Percentiles rank a stretch among this genome's conserved stretches.
Conservation (phyloP, 352 stramenopile genomes). For the Phytopythium chamaehyphon region DNA sequence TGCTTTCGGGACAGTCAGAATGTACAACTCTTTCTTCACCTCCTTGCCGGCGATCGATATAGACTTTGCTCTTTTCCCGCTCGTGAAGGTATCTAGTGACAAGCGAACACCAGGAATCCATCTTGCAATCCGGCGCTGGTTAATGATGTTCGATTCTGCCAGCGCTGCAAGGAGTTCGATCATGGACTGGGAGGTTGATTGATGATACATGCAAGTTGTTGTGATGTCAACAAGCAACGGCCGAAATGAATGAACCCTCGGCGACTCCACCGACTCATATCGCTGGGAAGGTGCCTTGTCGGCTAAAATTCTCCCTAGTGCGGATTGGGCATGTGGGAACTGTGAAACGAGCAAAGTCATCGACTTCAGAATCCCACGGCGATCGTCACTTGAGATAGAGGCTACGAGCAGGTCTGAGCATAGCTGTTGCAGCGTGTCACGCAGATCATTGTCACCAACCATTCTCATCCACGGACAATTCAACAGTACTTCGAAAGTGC, state of each 20-base stretch:
- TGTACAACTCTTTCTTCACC: slow-evolving; percentile 15
- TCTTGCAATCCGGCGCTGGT: slow-evolving; percentile 40
- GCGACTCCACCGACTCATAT: neutral
- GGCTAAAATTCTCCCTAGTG: slow-evolving; percentile 22
- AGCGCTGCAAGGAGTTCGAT: slow-evolving; percentile 30
- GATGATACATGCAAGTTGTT: slow-evolving; percentile 30
- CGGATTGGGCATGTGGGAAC: slow-evolving; percentile 22
- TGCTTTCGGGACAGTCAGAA: slow-evolving; percentile 25
- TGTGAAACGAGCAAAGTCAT: slow-evolving; percentile 21
- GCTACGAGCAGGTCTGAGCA: slow-evolving; percentile 25
- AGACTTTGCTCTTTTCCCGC: neutral
- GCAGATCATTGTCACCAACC: slow-evolving; percentile 16
- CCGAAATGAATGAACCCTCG: neutral
- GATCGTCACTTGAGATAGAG: slow-evolving; percentile 12
- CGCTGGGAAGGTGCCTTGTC: neutral
- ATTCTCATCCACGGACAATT: neutral
- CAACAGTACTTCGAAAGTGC: too few relatives aligned
- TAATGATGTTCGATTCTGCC: slow-evolving; percentile 22
- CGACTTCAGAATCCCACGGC: slow-evolving; percentile 22
- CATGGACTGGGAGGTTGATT: slow-evolving; percentile 16
- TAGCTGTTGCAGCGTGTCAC: slow-evolving; percentile 27
- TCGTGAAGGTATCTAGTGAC: neutral
- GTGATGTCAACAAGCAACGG: neutral
- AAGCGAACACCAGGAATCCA: slow-evolving; percentile 26
- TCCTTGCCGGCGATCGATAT: neutral